A percentile compares a stretch with the other conserved stretches of the same genome.
Conservation (phyloP, 129 eudicot genomes). For the Flaveria trinervia region DNA sequence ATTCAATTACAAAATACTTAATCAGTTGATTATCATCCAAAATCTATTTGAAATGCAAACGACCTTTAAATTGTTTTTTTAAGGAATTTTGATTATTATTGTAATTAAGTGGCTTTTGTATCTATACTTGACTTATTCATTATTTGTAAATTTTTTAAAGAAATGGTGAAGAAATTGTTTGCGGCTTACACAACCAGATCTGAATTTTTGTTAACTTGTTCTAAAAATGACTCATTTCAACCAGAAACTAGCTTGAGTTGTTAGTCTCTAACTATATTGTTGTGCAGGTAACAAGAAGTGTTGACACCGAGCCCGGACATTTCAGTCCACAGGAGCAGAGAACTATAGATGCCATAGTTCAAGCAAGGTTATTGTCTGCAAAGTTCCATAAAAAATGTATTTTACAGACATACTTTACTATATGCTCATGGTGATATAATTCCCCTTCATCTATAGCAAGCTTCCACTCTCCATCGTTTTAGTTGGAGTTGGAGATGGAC, state of each 20-base stretch:
- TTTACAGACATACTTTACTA: neutral
- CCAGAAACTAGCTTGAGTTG: neutral
- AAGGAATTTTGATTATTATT: no score
- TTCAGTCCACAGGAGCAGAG: constrained; percentile 79
- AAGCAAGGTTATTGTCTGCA: constrained; percentile 63
- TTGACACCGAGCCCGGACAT: constrained; percentile 73
- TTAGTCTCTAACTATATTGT: constrained; percentile 4
- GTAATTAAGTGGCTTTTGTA: neutral
- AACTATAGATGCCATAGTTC: constrained; percentile 90
- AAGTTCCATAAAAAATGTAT: neutral
- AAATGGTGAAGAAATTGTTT: neutral
- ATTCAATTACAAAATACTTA: neutral
- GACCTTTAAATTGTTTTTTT: neutral
- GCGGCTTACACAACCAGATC: neutral
- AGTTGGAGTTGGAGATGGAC: constrained; percentile 98
- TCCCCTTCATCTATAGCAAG: constrained; percentile 50
- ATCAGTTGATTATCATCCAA: neutral
- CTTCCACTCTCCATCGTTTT: constrained; percentile 81
- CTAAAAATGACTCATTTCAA: neutral
- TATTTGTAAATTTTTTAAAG: neutral
- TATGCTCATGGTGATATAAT: neutral
- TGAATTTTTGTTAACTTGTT: neutral
- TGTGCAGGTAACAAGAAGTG: constrained; percentile 89
- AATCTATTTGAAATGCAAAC: neutral
- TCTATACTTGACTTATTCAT: neutral